phyloP scores from a whole-genome alignment of 352 stramenopile species.

The Pythium folliculosum region DNA sequence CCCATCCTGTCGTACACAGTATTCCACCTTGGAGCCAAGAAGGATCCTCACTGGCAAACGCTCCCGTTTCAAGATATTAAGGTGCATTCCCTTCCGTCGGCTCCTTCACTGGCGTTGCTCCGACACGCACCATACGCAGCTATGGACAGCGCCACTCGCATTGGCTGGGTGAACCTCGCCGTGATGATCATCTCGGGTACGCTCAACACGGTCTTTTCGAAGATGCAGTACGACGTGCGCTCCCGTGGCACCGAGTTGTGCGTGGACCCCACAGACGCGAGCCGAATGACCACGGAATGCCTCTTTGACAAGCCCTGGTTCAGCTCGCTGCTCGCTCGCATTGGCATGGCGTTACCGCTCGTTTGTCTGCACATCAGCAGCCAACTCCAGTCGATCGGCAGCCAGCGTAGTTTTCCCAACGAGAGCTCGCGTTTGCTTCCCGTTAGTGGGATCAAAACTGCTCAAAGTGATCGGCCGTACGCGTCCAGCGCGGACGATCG shows the following conservation, averaged over 20 bases:
- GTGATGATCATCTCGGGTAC: conserved; percentile 76
- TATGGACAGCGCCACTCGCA: not conserved
- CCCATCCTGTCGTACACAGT: too few species aligned
- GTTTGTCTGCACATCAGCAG: conserved; percentile 41
- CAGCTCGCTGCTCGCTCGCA: conserved; percentile 74
- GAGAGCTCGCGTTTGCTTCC: too few species aligned
- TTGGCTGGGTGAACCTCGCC: conserved; percentile 34
- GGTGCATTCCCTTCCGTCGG: too few species aligned
- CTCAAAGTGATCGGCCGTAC: too few species aligned
- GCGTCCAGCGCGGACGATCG: too few species aligned
- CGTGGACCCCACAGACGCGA: conserved; percentile 35
- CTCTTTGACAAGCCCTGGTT: conserved; percentile 85
- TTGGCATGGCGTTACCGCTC: conserved; percentile 72
- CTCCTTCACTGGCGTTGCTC: too few species aligned
- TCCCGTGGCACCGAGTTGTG: conserved; percentile 52
- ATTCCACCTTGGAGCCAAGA: too few species aligned
- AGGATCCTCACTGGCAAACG: too few species aligned
- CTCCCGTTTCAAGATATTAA: too few species aligned
- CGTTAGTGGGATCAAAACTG: too few species aligned
- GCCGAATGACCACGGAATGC: conserved; percentile 43
- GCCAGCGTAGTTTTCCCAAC: too few species aligned
- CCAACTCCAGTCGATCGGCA: not conserved
- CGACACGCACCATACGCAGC: not conserved
- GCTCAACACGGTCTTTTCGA: conserved; percentile 80
- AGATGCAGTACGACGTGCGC: conserved; percentile 69